Conservation (phyloP, 805 yeast genomes). For the Barnettozyma vustinii region DNA sequence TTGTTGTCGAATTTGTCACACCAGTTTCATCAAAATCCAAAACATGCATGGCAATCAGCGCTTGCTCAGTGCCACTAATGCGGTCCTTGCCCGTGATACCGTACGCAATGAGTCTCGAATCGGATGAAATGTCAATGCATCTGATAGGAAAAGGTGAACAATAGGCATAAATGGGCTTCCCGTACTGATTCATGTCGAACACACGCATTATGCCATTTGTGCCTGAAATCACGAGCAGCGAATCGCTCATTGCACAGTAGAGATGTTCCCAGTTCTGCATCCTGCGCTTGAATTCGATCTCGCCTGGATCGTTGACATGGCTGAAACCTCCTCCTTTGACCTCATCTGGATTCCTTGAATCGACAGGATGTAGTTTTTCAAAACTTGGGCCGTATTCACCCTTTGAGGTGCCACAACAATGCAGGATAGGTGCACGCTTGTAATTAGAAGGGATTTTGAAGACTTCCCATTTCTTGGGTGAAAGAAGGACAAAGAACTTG, state of each 20-base stretch:
- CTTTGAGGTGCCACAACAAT: constrained; percentile 62
- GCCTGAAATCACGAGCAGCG: constrained; percentile 58
- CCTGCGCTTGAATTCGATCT: constrained; percentile 20
- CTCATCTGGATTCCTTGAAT: constrained; percentile 9
- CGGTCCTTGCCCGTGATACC: constrained; percentile 81
- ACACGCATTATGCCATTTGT: constrained; percentile 68
- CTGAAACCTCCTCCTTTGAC: constrained; percentile 15
- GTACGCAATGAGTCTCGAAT: constrained; percentile 63
- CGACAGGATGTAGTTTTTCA: constrained; percentile 31
- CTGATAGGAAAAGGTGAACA: constrained; percentile 70
- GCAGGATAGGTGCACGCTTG: constrained; percentile 45
- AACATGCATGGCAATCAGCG: constrained; percentile 61
- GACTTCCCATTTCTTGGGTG: constrained; percentile 71
- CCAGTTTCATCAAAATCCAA: constrained; percentile 9
- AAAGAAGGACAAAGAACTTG: constrained; percentile 57
- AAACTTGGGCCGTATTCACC: constrained; percentile 61
- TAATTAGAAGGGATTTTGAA: constrained; percentile 42
- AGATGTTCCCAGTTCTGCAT: constrained; percentile 54
- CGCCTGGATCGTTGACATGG: constrained; percentile 6
- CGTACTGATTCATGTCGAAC: constrained; percentile 49
- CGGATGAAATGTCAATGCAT: constrained; percentile 66
- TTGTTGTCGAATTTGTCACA: neutral
- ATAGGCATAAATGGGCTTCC: constrained; percentile 64
- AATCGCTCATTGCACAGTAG: constrained; percentile 52
- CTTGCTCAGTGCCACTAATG: constrained; percentile 63